A percentile compares a stretch with the other conserved stretches of the same genome.
phyloP scores from a whole-genome alignment of 768 basidiomycete species.

The Pisolithus sp. region DNA sequence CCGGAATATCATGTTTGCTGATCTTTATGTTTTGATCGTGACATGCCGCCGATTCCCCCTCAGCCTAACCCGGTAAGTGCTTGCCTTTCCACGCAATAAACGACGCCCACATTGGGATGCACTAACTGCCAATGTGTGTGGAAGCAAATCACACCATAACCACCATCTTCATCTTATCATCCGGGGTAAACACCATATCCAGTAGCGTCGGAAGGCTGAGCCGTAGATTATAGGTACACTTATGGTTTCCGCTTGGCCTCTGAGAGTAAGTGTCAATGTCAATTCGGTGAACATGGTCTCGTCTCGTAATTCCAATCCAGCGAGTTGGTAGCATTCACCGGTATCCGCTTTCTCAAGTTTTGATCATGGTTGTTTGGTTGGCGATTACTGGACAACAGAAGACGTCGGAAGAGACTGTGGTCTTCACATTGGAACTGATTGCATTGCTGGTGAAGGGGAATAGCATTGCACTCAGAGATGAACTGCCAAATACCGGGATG shows the following conservation, averaged over 20 bases:
- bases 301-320: no score
- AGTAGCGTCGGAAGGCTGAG: no score
- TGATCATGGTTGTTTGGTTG: no score
- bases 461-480: not conserved
- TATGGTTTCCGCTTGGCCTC: not conserved
- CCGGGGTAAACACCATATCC: no score
- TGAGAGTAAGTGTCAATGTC: not conserved
- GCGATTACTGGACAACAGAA: no score
- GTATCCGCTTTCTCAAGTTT: no score
- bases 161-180: not conserved
- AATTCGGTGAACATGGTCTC: not conserved
- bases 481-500: not conserved
- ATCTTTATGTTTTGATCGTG: not conserved
- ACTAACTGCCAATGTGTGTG: not conserved
- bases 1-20: not conserved
- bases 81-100: not conserved
- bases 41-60: not conserved
- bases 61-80: not conserved
- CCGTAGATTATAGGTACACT: no score
- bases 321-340: no score
- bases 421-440: not conserved
- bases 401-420: not conserved
- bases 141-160: not conserved
- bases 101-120: not conserved
- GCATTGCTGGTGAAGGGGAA: not conserved